Base-by-base conservation (phyloP, 352 stramenopile species). In the Phytophthora colocasiae region DNA sequence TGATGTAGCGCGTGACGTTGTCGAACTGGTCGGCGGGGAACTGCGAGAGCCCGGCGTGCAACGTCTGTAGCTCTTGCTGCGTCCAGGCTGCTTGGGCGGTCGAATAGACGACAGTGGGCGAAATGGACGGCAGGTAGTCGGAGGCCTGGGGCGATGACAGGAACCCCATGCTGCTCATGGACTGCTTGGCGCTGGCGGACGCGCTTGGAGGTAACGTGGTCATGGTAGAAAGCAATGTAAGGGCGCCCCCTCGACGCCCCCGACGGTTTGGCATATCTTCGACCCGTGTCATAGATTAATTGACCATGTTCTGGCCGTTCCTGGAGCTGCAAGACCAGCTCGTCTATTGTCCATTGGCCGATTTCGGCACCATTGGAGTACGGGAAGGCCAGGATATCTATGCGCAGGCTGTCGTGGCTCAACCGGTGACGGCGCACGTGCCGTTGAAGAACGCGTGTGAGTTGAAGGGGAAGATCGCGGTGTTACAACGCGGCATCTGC, bases 1-100 rank as follows among this genome's bases (percentile, higher is more conserved):
- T 92, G 71, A 93, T 91, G 72, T 91, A 95, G 8, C 84, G 79
- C n/a, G 86, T 95, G 48, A 93, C 80, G 52, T 90, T 91, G 58
- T 93, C 84, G 62, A 83, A 90, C 27, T 83, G 58, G 44, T 89
- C 78, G 40, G 63, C 58, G 1, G 81, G 77, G 64, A 87, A 95
- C 36, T 84, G 73, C 0, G 62, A 56, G 48, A 95, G 73, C 6
- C 79, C 84, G 31, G 74, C 53, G 41, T 88, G 81, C 27, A 94
- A 70, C 19, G 77, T 69, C 51, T 94, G 83, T 27, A 92, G 74
- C 55, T 94, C 86, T 31, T 91, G 79, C 0, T 69, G 27, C 6
- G 78, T 73, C 86, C 86, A 94, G 10, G 72, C 53, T 0, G 86
- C 63, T 50, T 89, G 71, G 1, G 75, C 63, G 1, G 81, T 90